A percentile compares a stretch with the other conserved stretches of the same genome.
Conservation (phyloP, 495 filamentous ascomycete species). For the Aspergillus saccharolyticus region DNA sequence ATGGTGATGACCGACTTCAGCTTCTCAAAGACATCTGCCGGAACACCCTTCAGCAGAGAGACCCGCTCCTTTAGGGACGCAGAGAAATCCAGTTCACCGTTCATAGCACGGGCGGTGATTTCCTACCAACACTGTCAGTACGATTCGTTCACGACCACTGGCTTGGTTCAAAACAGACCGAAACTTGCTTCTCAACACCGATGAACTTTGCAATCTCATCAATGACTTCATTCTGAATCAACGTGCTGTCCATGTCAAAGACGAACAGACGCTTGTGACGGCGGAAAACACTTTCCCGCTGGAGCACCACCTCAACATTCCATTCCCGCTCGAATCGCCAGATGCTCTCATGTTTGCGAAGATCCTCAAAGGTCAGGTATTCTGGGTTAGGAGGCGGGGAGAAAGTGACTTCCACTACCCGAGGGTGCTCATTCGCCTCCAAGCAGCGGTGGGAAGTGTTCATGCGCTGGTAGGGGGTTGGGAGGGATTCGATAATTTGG, state of each 20-base stretch:
- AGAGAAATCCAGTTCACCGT: conserved; percentile 93
- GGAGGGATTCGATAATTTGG: conserved; percentile 66
- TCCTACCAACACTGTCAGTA: conserved; percentile 34
- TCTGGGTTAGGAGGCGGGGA: conserved; percentile 61
- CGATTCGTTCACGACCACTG: conserved; percentile 24
- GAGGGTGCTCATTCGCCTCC: conserved; percentile 55
- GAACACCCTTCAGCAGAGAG: conserved; percentile 71
- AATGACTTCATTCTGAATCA: conserved; percentile 95
- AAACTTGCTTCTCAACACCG: conserved; percentile 64
- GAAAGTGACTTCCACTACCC: conserved; percentile 65
- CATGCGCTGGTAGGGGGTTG: conserved; percentile 52
- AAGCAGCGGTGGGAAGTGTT: conserved; percentile 68
- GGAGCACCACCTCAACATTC: conserved; percentile 78
- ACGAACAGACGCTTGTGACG: conserved; percentile 76
- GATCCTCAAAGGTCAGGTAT: conserved; percentile 61
- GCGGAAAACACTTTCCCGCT: conserved; percentile 65
- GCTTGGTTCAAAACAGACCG: conserved; percentile 32
- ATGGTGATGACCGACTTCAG: conserved; percentile 67
- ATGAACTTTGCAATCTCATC: conserved; percentile 84
- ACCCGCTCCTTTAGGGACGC: conserved; percentile 73
- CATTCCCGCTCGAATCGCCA: conserved; percentile 80
- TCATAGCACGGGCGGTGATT: conserved; percentile 92
- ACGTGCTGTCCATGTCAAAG: conserved; percentile 97
- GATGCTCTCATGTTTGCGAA: conserved; percentile 73
- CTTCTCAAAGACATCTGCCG: conserved; percentile 73